phyloP scores from a whole-genome alignment of 2,329 filamentous ascomycete species.

The Penicillium sp. region DNA sequence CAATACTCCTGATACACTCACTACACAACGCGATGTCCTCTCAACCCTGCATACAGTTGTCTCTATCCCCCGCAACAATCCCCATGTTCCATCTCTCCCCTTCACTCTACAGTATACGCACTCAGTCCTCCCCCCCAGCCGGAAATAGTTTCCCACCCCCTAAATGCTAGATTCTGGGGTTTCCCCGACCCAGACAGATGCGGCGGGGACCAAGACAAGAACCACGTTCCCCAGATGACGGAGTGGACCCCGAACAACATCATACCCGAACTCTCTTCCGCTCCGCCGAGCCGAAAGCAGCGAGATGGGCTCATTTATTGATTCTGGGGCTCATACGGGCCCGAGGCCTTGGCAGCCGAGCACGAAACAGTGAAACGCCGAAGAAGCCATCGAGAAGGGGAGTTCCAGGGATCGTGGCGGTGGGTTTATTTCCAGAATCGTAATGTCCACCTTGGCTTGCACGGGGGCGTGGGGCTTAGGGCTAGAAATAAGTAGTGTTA shows the following conservation, averaged over 20 bases:
- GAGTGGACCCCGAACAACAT: conserved; percentile 2
- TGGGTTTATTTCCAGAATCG: neutral
- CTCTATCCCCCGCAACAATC: neutral
- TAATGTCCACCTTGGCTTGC: neutral
- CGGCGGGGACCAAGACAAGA: neutral
- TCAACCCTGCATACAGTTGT: neutral
- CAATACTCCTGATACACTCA: neutral
- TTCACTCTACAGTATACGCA: neutral
- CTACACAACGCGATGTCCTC: neutral
- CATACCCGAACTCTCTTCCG: conserved; percentile 13
- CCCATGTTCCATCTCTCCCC: neutral
- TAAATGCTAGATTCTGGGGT: neutral
- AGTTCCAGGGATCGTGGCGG: neutral
- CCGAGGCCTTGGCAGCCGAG: neutral
- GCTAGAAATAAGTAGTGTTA: neutral
- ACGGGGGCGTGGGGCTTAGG: neutral
- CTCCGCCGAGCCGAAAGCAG: conserved; percentile 23
- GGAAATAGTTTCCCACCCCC: neutral
- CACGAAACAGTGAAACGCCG: neutral
- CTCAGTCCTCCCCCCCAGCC: neutral
- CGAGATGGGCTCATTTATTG: neutral
- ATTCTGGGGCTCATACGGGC: neutral
- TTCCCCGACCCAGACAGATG: neutral
- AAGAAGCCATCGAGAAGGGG: neutral
- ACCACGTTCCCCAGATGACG: neutral